A percentile compares a stretch with the other conserved stretches of the same genome.
Conservation (phyloP, 257 asterid species). For the Linderniella brevidens region DNA sequence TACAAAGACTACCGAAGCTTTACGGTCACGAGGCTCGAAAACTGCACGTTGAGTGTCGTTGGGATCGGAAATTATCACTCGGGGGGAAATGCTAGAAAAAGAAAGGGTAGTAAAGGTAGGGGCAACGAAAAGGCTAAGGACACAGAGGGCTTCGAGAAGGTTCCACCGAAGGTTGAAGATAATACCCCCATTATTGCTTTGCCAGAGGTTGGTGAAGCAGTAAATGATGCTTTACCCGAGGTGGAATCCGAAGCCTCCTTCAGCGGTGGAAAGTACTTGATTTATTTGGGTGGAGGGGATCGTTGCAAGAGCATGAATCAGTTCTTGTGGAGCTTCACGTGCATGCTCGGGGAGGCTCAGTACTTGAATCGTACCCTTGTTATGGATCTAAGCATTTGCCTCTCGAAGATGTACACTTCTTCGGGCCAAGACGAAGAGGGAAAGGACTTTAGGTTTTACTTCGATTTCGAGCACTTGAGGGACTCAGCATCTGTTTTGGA, state of each 20-base stretch:
- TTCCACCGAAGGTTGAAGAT: conserved; percentile 10
- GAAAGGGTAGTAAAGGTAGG: conserved; percentile 20
- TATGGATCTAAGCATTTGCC: conserved; percentile 61
- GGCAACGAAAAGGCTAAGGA: conserved; percentile 9
- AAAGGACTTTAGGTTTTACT: conserved; percentile 68
- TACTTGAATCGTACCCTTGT: conserved; percentile 79
- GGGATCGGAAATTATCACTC: conserved; percentile 75
- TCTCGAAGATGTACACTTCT: conserved; percentile 50
- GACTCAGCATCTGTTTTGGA: conserved; percentile 55
- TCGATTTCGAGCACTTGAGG: conserved; percentile 67
- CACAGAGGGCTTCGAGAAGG: conserved; percentile 22
- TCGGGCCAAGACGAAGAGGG: conserved; percentile 70
- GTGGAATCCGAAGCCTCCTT: conserved; percentile 51
- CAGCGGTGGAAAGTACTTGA: conserved; percentile 44
- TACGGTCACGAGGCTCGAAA: conserved; percentile 26
- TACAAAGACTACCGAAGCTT: conserved; percentile 67
- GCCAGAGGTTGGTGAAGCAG: conserved; percentile 36
- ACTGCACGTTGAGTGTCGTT: conserved; percentile 52
- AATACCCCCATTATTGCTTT: conserved; percentile 17
- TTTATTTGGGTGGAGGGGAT: conserved; percentile 70
- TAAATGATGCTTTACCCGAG: conserved; percentile 35
- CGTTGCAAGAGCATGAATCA: conserved; percentile 77
- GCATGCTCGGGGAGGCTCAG: conserved; percentile 85
- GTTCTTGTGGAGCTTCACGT: conserved; percentile 66
- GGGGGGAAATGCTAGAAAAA: conserved; percentile 75